A percentile compares a stretch with the other conserved stretches of the same genome.
phyloP scores from a whole-genome alignment of 2,329 filamentous ascomycete genomes.

The Diaporthe sp. region DNA sequence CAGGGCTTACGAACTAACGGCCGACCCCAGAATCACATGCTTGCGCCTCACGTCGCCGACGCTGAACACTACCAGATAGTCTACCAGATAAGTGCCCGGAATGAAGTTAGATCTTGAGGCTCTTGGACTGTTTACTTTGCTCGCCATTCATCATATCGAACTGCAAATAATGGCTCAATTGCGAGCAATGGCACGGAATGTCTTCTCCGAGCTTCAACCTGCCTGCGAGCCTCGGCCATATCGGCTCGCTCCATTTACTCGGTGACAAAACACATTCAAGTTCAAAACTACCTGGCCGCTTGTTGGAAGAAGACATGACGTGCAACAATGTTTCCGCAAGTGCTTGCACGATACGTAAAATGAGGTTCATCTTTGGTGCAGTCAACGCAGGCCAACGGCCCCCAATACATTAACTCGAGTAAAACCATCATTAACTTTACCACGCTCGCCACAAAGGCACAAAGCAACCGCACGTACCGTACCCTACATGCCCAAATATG shows the following conservation, averaged over 20 bases:
- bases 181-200: not conserved
- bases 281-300: not conserved
- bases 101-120: not conserved
- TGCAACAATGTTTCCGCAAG: not conserved
- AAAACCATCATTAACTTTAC: not conserved
- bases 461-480: slow-evolving; percentile 11
- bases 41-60: not conserved
- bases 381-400: slow-evolving; percentile 15
- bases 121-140: not conserved
- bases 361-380: too few relatives aligned
- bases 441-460: slow-evolving; percentile 12
- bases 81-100: not conserved
- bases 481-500: slow-evolving; percentile 19
- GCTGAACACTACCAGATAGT: not conserved
- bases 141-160: not conserved
- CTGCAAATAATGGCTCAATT: not conserved
- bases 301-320: not conserved
- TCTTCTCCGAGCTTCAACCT: not conserved
- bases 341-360: not conserved
- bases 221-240: not conserved
- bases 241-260: not conserved
- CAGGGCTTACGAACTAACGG: not conserved
- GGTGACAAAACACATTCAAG: not conserved
- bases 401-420: slow-evolving; percentile 13
- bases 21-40: slow-evolving; percentile 17